Conservation (phyloP, 164 flowering plant species). For the Cinnamomum chago region DNA sequence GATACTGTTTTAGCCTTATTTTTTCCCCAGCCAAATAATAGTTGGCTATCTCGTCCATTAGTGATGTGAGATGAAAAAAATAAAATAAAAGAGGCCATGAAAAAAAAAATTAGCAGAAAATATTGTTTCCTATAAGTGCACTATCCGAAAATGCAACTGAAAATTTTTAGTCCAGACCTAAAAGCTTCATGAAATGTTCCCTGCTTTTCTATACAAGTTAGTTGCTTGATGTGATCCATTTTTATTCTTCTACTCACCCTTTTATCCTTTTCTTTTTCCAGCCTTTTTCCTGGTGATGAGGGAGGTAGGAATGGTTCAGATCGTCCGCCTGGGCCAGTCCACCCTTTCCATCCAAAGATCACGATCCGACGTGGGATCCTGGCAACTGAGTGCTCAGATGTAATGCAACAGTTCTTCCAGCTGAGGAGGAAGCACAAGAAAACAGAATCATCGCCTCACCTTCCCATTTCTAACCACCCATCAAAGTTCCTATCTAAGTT, state of each 20-base stretch:
- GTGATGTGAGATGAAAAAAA: background rate
- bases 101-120: too few species aligned
- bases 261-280: slow-evolving; percentile 24
- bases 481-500: slow-evolving; percentile 59
- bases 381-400: slow-evolving; percentile 73
- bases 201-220: too few species aligned
- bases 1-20: too few species aligned
- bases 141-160: too few species aligned
- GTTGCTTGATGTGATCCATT: background rate
- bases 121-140: too few species aligned
- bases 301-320: slow-evolving; percentile 37
- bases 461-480: slow-evolving; percentile 41
- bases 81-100: background rate
- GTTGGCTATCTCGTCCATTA: background rate
- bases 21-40: too few species aligned
- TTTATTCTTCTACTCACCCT: background rate
- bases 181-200: too few species aligned
- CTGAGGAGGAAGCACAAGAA: slow-evolving; percentile 64
- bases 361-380: slow-evolving; percentile 62
- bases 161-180: too few species aligned
- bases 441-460: slow-evolving; percentile 35
- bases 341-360: slow-evolving; percentile 95
- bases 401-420: slow-evolving; percentile 87
- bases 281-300: slow-evolving; percentile 70
- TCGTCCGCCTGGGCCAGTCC: slow-evolving; percentile 53